Evolutionary conservation across 768 basidiomycete genomes (phyloP).

Genomic region (Kwoniella bestiolae): DNA sequence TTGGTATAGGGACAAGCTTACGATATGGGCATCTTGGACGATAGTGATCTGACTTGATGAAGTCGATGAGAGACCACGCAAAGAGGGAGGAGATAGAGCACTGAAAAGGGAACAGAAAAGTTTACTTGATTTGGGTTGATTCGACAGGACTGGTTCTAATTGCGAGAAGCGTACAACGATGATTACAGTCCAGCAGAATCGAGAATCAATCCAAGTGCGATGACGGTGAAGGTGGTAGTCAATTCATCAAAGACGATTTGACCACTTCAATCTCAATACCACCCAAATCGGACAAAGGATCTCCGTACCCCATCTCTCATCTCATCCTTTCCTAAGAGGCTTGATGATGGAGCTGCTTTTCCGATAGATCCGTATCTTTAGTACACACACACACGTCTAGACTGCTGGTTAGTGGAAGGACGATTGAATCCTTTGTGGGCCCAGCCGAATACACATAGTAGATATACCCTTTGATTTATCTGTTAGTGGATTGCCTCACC

Average conservation of each 20-base stretch:
- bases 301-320: neutral
- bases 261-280: neutral
- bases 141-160: neutral
- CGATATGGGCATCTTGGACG: conserved; percentile 16
- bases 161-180: neutral
- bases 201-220: no score
- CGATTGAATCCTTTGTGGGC: neutral
- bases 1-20: neutral
- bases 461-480: neutral
- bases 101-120: no score
- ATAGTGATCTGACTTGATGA: neutral
- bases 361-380: neutral
- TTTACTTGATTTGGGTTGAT: neutral
- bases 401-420: neutral
- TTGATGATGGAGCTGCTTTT: neutral
- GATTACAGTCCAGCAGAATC: no score
- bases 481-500: neutral
- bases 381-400: neutral
- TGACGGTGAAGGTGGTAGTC: neutral
- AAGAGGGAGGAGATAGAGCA: neutral
- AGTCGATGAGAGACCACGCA: neutral
- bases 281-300: neutral
- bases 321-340: neutral
- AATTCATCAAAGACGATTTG: neutral
- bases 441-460: neutral